A percentile compares a stretch with the other conserved stretches of the same genome.
Conservation (phyloP, 1,139 yeast genomes). For the Scheffersomyces illinoinensis region DNA sequence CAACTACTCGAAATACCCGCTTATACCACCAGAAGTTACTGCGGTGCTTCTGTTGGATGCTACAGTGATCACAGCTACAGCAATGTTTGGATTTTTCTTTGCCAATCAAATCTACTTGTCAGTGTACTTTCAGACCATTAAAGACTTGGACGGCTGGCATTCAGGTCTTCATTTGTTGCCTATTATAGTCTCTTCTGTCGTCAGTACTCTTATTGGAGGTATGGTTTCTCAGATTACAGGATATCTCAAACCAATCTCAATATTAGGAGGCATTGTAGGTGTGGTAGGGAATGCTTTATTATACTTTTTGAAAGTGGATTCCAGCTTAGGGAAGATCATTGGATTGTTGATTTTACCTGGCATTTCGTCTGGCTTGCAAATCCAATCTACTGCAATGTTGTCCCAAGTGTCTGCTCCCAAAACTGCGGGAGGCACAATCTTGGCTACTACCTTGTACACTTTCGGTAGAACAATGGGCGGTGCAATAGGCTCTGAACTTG, state of each 20-base stretch:
- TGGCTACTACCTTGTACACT: constrained; percentile 46
- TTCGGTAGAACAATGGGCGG: constrained; percentile 50
- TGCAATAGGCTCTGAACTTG: constrained; percentile 43
- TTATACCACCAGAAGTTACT: constrained; percentile 46
- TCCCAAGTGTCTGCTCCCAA: constrained; percentile 39
- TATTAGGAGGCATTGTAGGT: constrained; percentile 25
- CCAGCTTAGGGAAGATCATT: constrained; percentile 25
- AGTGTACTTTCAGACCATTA: constrained; percentile 41
- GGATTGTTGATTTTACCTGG: constrained; percentile 40
- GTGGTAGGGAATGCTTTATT: constrained; percentile 37
- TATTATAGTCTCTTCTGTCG: constrained; percentile 33
- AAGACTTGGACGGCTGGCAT: constrained; percentile 31
- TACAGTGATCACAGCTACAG: constrained; percentile 5
- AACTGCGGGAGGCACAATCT: constrained; percentile 45
- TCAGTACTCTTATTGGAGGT: constrained; percentile 31
- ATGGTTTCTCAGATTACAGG: constrained; percentile 29
- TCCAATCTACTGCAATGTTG: constrained; percentile 30
- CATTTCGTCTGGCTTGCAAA: constrained; percentile 27
- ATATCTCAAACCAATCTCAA: constrained; percentile 30
- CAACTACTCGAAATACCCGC: constrained; percentile 41
- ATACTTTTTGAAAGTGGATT: constrained; percentile 30
- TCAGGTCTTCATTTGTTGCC: constrained; percentile 43
- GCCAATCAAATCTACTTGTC: constrained; percentile 10
- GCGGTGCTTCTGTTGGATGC: constrained; percentile 17
- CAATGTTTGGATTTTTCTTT: constrained; percentile 9